Base-by-base conservation (phyloP, 2,329 filamentous ascomycete genomes). In the Xylaria sp. region DNA sequence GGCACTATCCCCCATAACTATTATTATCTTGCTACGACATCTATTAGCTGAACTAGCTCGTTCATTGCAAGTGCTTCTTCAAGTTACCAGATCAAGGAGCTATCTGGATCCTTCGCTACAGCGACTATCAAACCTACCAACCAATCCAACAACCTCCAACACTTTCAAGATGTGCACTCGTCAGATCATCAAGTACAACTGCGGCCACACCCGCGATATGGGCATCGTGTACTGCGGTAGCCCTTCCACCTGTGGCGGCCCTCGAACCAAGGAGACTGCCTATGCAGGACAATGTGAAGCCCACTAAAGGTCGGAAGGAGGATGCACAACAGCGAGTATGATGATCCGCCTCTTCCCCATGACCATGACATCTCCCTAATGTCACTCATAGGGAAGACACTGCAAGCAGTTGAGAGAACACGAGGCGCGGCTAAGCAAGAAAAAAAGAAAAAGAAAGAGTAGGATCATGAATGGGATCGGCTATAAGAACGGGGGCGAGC, bases 401-500 rank as follows among this genome's bases (percentile, higher is more conserved):
- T 54, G 43, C 62, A 49, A 62, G 28, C 31, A 43, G 36, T 39
- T 48, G 28, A 8, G 62, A 28, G 28, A 46, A 51, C 6, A 28
- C 25, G 60, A 20, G 39, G 31, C 33, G 25, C 28, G 51, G 49
- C 43, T 52, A 52, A 31, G 33, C 13, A 51, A 23, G 12, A 23
- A 25, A 4, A 62, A 60, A 64, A 51, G 3, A 61, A 60, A 64
- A 51, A 61, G 56, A 66, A 62, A 41, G 51, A 67, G 28, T 54
- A 64, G 57, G 63, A 66, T 49, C 48, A 64, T 70, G 48, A 62
- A 67, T 25, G 54, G 52, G 58, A 67, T 62, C 54, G 68, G 73
- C 66, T 67, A 69, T 69, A 76, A 76, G 73, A 76, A 52, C 52
- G 61, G 67, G 67, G 70, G 75, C 75, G 75, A 77, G 75, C 75